Percentiles rank a stretch among this genome's conserved stretches.
Conservation (phyloP, 2,329 filamentous ascomycete species). For the Zasmidium citrigriseum region DNA sequence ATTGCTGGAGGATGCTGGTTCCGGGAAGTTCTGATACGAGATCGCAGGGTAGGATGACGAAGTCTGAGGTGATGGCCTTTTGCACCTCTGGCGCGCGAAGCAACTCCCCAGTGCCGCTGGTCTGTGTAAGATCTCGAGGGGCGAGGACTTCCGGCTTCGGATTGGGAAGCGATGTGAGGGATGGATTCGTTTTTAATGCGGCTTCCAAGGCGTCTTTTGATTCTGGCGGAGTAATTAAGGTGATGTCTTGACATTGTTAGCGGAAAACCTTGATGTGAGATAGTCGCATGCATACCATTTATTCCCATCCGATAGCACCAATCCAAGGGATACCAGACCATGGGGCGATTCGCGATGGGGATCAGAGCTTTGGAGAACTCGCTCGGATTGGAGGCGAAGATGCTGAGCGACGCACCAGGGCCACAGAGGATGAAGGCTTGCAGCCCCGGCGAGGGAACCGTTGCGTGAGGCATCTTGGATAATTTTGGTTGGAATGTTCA, state of each 20-base stretch:
- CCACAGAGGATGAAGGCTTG: slow-evolving; percentile 83
- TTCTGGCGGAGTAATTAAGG: slow-evolving; percentile 59
- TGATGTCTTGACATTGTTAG: slow-evolving; percentile 42
- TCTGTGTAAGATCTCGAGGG: slow-evolving; percentile 73
- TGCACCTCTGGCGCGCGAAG: slow-evolving; percentile 82
- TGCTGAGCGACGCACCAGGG: slow-evolving; percentile 77
- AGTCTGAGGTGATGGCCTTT: slow-evolving; percentile 77
- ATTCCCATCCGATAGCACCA: slow-evolving; percentile 82
- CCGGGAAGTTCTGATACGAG: slow-evolving; percentile 87
- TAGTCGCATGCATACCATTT: slow-evolving; percentile 54
- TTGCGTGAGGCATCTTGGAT: slow-evolving; percentile 71
- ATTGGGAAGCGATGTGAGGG: slow-evolving; percentile 70
- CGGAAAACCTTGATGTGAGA: background rate
- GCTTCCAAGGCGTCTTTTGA: slow-evolving; percentile 67
- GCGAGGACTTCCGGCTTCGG: slow-evolving; percentile 76
- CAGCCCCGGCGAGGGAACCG: slow-evolving; percentile 73
- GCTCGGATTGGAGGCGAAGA: slow-evolving; percentile 77
- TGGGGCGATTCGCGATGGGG: slow-evolving; percentile 80
- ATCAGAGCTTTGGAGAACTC: slow-evolving; percentile 81
- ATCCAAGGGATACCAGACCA: slow-evolving; percentile 88
- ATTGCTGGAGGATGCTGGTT: slow-evolving; percentile 80
- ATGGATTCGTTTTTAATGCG: slow-evolving; percentile 75
- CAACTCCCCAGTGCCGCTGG: slow-evolving; percentile 86
- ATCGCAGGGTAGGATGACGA: slow-evolving; percentile 89
- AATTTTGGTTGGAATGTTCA: background rate